A percentile compares a stretch with the other conserved stretches of the same genome.
phyloP scores from a whole-genome alignment of 2,329 filamentous ascomycete species.

The Exserohilum rostratum region DNA sequence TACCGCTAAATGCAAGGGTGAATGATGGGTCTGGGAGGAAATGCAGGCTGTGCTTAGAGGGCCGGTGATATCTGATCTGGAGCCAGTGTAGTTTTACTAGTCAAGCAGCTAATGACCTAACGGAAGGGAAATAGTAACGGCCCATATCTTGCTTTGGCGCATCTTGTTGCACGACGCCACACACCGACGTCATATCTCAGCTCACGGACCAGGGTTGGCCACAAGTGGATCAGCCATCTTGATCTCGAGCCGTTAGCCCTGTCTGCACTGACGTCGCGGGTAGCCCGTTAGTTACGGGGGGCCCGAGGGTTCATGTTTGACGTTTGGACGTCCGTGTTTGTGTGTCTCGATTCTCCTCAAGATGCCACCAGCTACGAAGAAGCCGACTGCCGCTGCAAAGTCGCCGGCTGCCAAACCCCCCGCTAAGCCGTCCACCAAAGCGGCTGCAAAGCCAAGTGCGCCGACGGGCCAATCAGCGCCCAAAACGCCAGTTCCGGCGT shows the following conservation, averaged over 20 bases:
- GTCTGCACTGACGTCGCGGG: constrained; percentile 20
- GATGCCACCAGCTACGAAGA: constrained; percentile 36
- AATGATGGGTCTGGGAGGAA: neutral
- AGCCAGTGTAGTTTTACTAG: constrained; percentile 8
- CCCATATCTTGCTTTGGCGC: constrained; percentile 32
- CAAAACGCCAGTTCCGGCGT: constrained; percentile 18
- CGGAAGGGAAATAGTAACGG: constrained; percentile 13
- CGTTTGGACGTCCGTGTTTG: constrained; percentile 11
- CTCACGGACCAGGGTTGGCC: constrained; percentile 27
- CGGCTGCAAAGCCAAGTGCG: constrained; percentile 1
- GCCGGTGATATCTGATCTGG: constrained; percentile 3
- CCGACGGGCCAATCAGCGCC: constrained; percentile 21
- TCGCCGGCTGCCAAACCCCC: constrained; percentile 6
- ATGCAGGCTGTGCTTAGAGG: neutral
- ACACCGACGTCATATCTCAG: constrained; percentile 41
- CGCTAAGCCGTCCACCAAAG: neutral
- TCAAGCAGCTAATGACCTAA: constrained; percentile 17
- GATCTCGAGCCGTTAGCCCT: constrained; percentile 28
- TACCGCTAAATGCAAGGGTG: constrained; percentile 15
- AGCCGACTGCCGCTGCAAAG: constrained; percentile 11
- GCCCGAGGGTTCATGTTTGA: constrained; percentile 6
- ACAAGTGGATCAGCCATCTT: constrained; percentile 34
- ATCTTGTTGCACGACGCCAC: constrained; percentile 36
- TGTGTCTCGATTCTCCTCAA: constrained; percentile 3
- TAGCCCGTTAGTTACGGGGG: constrained; percentile 11